Evolutionary conservation across 2,329 filamentous ascomycete genomes (phyloP).

Genomic region (Lasiodiplodia gonubiensis): DNA sequence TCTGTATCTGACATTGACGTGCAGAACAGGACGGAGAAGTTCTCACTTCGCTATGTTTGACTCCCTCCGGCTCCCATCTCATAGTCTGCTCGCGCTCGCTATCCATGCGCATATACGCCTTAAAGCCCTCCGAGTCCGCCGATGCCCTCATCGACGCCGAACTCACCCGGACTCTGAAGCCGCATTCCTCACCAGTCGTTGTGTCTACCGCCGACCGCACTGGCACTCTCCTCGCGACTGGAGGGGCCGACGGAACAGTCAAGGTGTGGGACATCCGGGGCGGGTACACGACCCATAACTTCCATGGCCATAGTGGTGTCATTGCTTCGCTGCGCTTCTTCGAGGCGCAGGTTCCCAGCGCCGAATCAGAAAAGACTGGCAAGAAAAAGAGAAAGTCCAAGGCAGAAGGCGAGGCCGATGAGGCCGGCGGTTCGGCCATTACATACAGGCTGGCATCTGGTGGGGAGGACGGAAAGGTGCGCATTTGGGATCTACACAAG

Average conservation of each 20-base stretch:
- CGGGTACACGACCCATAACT: slow-evolving; percentile 92
- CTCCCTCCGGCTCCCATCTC: slow-evolving; percentile 84
- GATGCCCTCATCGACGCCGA: slow-evolving; percentile 67
- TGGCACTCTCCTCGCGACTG: slow-evolving; percentile 87
- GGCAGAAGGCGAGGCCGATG: slow-evolving; percentile 53
- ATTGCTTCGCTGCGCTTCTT: slow-evolving; percentile 94
- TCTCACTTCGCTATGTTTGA: slow-evolving; percentile 80
- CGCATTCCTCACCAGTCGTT: slow-evolving; percentile 87
- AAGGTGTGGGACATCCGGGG: slow-evolving; percentile 96
- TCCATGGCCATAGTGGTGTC: slow-evolving; percentile 89
- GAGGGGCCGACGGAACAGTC: slow-evolving; percentile 88
- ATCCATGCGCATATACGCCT: slow-evolving; percentile 87
- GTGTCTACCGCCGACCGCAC: slow-evolving; percentile 85
- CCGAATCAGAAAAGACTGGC: slow-evolving; percentile 39
- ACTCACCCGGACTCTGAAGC: slow-evolving; percentile 81
- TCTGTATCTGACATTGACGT: slow-evolving; percentile 48
- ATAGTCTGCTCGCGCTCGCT: slow-evolving; percentile 93
- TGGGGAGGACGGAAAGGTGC: slow-evolving; percentile 90
- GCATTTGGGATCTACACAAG: slow-evolving; percentile 90
- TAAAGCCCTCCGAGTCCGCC: slow-evolving; percentile 64
- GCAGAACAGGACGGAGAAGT: slow-evolving; percentile 63
- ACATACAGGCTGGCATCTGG: slow-evolving; percentile 86
- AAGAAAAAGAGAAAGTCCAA: slow-evolving; percentile 52
- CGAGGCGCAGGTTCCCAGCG: slow-evolving; percentile 62
- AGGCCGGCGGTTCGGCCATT: slow-evolving; percentile 55